Evolutionary conservation across 805 yeast species (phyloP).

Genomic region (Wickerhamiella galacta): DNA sequence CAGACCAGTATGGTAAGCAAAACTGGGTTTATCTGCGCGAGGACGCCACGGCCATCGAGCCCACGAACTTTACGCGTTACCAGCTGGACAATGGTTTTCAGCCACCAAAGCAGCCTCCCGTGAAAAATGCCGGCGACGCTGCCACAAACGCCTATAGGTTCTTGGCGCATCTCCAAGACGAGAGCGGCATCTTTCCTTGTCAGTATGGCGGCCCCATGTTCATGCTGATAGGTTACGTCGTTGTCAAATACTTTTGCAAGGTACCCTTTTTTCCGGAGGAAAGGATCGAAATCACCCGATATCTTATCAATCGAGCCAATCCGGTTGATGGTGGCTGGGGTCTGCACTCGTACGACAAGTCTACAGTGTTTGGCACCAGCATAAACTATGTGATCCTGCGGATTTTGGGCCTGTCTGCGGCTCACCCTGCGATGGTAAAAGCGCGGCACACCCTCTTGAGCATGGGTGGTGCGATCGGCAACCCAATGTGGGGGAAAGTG

Average conservation of each 20-base stretch:
- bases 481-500: conserved; percentile 96
- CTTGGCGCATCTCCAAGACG: conserved; percentile 53
- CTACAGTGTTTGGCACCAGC: conserved; percentile 89
- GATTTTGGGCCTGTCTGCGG: conserved; percentile 53
- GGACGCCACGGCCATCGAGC: conserved; percentile 23
- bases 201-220: conserved; percentile 98
- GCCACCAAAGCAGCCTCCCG: conserved; percentile 22
- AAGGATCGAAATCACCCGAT: conserved; percentile 58
- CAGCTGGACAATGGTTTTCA: conserved; percentile 19
- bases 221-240: conserved; percentile 79
- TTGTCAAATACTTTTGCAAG: conserved; percentile 51
- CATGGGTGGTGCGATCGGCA: conserved; percentile 78
- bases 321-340: conserved; percentile 99
- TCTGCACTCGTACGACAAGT: conserved; percentile 74
- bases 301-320: conserved; percentile 79
- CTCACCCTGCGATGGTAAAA: conserved; percentile 60
- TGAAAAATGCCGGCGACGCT: conserved; percentile 24
- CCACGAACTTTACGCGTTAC: conserved; percentile 19
- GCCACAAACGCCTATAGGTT: conserved; percentile 62
- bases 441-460: conserved; percentile 55
- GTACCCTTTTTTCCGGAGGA: conserved; percentile 51
- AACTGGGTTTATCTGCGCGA: conserved; percentile 45
- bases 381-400: conserved; percentile 74
- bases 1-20: conserved; percentile 59
- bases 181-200: conserved; percentile 75